Evolutionary conservation across 805 yeast species (phyloP), one percentile per base, ranked within the genome.

Genomic region (Kodamaea neixiangensis): DNA sequence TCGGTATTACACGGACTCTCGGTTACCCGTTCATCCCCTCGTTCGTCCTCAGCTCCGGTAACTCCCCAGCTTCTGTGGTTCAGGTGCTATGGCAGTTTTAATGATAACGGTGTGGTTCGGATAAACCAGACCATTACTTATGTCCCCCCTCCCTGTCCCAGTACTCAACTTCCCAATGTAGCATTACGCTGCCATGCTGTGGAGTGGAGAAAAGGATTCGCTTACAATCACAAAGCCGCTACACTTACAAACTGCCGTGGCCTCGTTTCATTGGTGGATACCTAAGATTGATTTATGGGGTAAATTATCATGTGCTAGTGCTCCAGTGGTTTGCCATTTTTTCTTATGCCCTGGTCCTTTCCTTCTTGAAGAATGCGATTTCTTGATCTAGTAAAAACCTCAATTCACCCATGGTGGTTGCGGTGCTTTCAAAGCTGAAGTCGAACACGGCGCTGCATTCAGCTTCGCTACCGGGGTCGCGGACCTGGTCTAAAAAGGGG

Each of bases 401-500:
- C 35, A 63, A 55, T 13, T 47, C 55, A 31, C 54, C 44, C 44
- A 64, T 46, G 17, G 61, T 55, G 9, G 53, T 54, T 22, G 58
- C 59, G 15, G 44, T 21, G 42, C 58, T 58, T 54, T 91, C 97
- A 64, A 86, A 88, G 29, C 82, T 76, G 59, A 86, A 87, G 60
- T 86, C 85, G 60, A 90, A 87, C 2, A 72, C 67, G 7, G 69
- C 67, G 1, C 61, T 57, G 50, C 86, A 77, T 1, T 48, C 65
- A 0, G 86, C 81, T 62, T 88, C 96, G 48, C 80, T 83, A 11
- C 72, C 71, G 0, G 59, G 49, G 53, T 80, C 78, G 56, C 93
- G 75, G 6, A 89, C 81, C 59, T 87, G 90, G 4, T 69, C 67
- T 10, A 92, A 62, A 1, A 87, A 81, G 29, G 44, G 46, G 41